Evolutionary conservation across 2,329 filamentous ascomycete species (phyloP).

Genomic region (Verticillium nubilum): DNA sequence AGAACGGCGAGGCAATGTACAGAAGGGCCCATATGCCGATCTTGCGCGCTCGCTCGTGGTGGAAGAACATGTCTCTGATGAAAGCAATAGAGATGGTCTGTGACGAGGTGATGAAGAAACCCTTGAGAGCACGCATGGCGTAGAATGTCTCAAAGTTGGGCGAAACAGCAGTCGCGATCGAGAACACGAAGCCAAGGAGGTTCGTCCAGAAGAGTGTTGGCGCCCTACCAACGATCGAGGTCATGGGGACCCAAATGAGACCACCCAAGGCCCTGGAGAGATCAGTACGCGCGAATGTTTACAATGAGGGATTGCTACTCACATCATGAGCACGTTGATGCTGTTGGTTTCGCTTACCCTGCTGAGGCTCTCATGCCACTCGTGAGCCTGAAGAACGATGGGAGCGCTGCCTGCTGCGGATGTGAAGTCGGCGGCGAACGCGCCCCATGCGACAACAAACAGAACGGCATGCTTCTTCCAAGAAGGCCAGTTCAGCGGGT

Average conservation of each 20-base stretch:
- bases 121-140: conserved; percentile 19
- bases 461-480: conserved; percentile 16
- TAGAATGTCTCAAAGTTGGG: conserved; percentile 17
- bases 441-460: conserved; percentile 11
- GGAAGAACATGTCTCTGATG: conserved; percentile 55
- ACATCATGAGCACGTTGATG: conserved; percentile 9
- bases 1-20: conserved; percentile 35
- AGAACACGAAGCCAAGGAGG: conserved; percentile 16
- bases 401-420: conserved; percentile 13
- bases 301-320: neutral
- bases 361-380: conserved; percentile 31
- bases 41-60: conserved; percentile 48
- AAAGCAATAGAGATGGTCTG: conserved; percentile 43
- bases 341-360: conserved; percentile 15
- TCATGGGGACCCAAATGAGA: conserved; percentile 16
- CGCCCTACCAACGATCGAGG: conserved; percentile 13
- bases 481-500: conserved; percentile 15
- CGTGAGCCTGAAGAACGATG: conserved; percentile 12
- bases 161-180: conserved; percentile 16
- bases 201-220: conserved; percentile 21
- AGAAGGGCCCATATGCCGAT: conserved; percentile 41
- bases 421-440: conserved; percentile 14
- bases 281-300: neutral
- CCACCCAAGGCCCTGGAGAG: conserved; percentile 12
- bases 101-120: conserved; percentile 40